Base-by-base conservation (phyloP, 345 rosid genomes). In the Gossypium stocksii region DNA sequence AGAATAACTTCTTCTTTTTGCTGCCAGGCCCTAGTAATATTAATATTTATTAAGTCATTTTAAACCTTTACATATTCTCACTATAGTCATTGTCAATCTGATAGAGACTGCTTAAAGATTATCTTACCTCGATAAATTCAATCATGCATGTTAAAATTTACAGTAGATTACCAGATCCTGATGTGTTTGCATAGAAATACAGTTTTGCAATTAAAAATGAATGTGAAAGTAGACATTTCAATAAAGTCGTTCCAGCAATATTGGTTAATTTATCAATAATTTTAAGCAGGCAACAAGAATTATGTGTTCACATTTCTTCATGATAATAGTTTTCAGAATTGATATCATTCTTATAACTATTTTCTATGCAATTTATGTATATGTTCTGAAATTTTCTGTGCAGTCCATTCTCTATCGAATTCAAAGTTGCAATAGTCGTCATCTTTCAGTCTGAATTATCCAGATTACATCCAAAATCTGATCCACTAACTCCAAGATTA, bases 321-420 rank as follows among this genome's bases (percentile, higher is more conserved):
- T 66, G 38, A 66, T 20, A 45, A 12, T 66, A 43, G 17, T 0
- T 66, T 16, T 4, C 8, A 12, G 38, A 13, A 4, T 23, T 67
- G 38, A 67, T 49, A 23, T 15, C 70, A 20, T 45, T 44, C 20
- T 7, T 67, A 3, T 67, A 23, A 13, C 25, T n/a, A 23, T 43
- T 22, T 72, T 34, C 38, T 34, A 34, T 34, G 38, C 4, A 34
- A 51, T 51, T 13, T 51, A 16, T 51, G 5, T 51, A 51, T 51
- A 51, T 51, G 7, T 9, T 59, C 53, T 75, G 22, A 58, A 45
- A 59, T 80, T 45, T 51, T 54, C 34, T 64, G 45, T 78, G 77
- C 88, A 94, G 97, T 25, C 93, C 97, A 34, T 94, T 94, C 85
- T 90, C 98, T 4, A 80, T 91, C 2, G 97, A 92, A 87, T 92